Base-by-base conservation (phyloP, 345 rosid species). In the Populus ilicifolia region DNA sequence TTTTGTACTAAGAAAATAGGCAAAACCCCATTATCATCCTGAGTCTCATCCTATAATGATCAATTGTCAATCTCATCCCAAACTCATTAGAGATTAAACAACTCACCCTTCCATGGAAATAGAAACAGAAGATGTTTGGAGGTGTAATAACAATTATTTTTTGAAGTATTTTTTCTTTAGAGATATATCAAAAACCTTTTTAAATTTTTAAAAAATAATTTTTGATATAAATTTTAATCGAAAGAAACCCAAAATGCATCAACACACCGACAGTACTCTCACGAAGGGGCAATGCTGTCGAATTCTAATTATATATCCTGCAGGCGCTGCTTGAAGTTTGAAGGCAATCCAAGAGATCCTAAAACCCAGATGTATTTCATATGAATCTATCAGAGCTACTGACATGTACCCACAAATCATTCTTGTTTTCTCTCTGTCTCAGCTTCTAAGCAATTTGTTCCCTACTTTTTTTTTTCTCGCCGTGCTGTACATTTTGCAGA, bases 101-200 rank as follows among this genome's bases (percentile, higher is more conserved):
- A 27, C 29, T 27, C 29, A 27, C 29, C 29, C 29, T 27, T 27
- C 9, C 59, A 52, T 6, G 1, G 23, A 52, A 3, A 17, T 17
- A 20, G 0, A 52, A 3, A 17, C 5, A 20, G 0, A 52, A 6
- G 2, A 48, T 52, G 5, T 33, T 4, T 33, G 35, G 5, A 0
- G 4, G 5, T 4, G 35, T 2, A 0, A 0, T 33, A 33, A 0
- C 0, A 0, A 4, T 33, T 33, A 4, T 3, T 33, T 33, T 33
- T 3, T 30, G 3, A 30, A 30, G 3, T 30, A 30, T 2, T 30
- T 30, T 30, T 27, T 27, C 29, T 27, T 27, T 27, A 27, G 33
- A 3, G 2, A 30, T 30, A 30, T 3, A 30, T 33, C 4, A 33
- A 33, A 33, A 33, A 33, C 5, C 4, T 4, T 33, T 33, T 33